phyloP scores from a whole-genome alignment of 495 filamentous ascomycete genomes.

The Aspergillus leporis region DNA sequence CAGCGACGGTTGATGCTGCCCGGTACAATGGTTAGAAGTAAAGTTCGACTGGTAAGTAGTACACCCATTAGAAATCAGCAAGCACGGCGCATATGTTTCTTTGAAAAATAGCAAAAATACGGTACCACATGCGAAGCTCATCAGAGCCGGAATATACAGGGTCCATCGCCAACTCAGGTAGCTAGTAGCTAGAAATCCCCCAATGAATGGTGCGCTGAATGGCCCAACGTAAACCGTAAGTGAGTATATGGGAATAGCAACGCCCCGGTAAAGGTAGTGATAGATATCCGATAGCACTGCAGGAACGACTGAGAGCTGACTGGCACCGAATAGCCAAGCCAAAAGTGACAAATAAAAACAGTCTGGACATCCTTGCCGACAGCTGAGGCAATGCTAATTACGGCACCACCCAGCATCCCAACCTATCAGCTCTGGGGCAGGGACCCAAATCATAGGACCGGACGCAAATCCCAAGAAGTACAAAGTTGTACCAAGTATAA shows the following conservation, averaged over 20 bases:
- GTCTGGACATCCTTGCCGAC: conserved; percentile 54
- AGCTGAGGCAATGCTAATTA: conserved; percentile 50
- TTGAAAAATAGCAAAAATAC: conserved; percentile 19
- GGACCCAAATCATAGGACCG: conserved; percentile 3
- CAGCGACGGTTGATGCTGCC: conserved; percentile 77
- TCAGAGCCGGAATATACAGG: conserved; percentile 30
- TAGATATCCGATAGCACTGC: conserved; percentile 44
- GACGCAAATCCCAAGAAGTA: conserved; percentile 38
- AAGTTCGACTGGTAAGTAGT: background rate
- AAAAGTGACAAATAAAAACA: conserved; percentile 43
- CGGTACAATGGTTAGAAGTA: conserved; percentile 11
- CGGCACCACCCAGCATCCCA: conserved; percentile 41
- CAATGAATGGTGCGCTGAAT: conserved; percentile 36
- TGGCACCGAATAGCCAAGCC: conserved; percentile 39
- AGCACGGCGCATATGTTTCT: conserved; percentile 31
- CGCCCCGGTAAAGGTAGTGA: conserved; percentile 33
- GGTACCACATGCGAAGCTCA: conserved; percentile 16
- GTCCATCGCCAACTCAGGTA: conserved; percentile 42
- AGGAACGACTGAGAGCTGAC: conserved; percentile 37
- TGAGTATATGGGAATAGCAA: conserved; percentile 42
- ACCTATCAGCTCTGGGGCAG: conserved; percentile 11
- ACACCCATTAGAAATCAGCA: conserved; percentile 9
- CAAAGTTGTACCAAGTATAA: conserved; percentile 54
- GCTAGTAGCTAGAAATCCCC: conserved; percentile 28
- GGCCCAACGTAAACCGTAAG: conserved; percentile 41